Evolutionary conservation across 2,329 filamentous ascomycete species (phyloP), one percentile per base, ranked within the genome.

Genomic region (Gyromitra esculenta): DNA sequence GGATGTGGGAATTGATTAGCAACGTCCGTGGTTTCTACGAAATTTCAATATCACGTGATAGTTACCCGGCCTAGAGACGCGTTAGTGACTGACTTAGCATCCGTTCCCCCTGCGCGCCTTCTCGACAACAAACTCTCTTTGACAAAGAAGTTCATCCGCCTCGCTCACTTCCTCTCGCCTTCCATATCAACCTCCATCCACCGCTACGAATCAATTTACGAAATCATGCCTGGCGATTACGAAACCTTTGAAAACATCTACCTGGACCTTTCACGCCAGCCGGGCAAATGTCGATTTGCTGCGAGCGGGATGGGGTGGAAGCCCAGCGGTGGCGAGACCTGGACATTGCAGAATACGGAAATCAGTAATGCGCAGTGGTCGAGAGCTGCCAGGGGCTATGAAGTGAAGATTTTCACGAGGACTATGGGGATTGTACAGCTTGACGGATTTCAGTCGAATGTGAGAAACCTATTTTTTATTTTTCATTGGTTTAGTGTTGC

Each of bases 241-340:
- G 96, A 99, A 89, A 96, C 91, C 83, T 99, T 99, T 85, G 95
- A 98, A 83, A 94, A 93, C 85, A 97, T 98, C 85, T 94, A 96
- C 85, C 90, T 99, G 81, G 95, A 99, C 84, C 89, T 99, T 77
- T 97, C 94, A 81, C 96, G 94, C 84, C 91, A 96, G 84, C 89
- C 90, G 75, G 96, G 96, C 80, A 96, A 95, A 86, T 97, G 94
- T 86, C 91, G 96, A 83, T 94, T 99, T 82, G 94, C 95, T 79
- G 95, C 98, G 83, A 94, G 90, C 68, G 96, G 96, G 77, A 89
- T 98, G 81, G 96, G 95, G 71, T 99, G 96, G 96, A 97, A 97
- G 85, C 93, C 95, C 37, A 88, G 90, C 3, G 94, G 92, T 82
- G 92, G 93, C 83, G 93, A 97, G 79, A 95, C 94, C 77, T 97